Evolutionary conservation across 2,329 filamentous ascomycete species (phyloP), one percentile per base, ranked within the genome.

Genomic region (Cladosporium sp.): DNA sequence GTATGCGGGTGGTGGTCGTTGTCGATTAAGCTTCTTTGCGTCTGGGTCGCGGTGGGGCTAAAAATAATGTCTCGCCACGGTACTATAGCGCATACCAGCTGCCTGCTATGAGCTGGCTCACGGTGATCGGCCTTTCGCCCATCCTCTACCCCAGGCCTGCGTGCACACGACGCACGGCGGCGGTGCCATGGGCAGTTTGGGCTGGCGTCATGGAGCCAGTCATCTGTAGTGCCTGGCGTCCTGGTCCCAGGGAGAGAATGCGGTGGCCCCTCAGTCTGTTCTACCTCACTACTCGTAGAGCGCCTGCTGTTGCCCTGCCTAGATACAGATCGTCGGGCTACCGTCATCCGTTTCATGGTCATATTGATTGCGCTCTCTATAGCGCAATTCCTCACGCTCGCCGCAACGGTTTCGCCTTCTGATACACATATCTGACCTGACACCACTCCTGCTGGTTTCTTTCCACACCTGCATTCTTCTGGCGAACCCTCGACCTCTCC

Each of bases 201-300:
- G 55, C 58, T 61, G 58, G 61, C 61, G 61, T 61, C 61, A 60
- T 56, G 49, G 56, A 56, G 57, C 60, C 60, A 60, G 54, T 61
- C 57, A 61, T 51, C 57, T 58, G 56, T 54, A 49, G 27, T 36
- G 45, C 45, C 38, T 22, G 37, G 15, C 37, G 37, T 39, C 37
- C 37, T 39, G 37, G 32, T 18, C 39, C 45, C 37, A 48, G 37
- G 45, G 45, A 48, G 37, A 34, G 43, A 27, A 48, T 48, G 45
- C 45, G 37, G 45, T 51, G 48, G 47, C 47, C 47, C 47, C 47
- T 49, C 56, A 37, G 52, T 50, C 56, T 53, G 49, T 47, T 51
- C 54, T 51, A 41, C 47, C 45, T 48, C 45, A 41, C 45, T 47
- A 20, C 34, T 47, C 12, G 24, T 47, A 50, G 41, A 30, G 48